phyloP scores from a whole-genome alignment of 768 basidiomycete species.

The Termitomyces sp. region DNA sequence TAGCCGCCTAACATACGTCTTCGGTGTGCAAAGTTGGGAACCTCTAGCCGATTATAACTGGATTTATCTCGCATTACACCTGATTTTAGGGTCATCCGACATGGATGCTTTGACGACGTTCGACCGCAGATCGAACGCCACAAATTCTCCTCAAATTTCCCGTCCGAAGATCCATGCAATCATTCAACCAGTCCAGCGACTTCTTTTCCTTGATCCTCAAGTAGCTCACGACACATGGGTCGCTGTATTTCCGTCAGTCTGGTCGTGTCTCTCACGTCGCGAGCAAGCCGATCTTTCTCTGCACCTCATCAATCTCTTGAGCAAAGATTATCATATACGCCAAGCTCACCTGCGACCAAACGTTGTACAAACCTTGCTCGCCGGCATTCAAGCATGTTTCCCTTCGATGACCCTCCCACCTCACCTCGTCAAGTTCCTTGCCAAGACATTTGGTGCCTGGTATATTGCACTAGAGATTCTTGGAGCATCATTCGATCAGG shows the following conservation, averaged over 20 bases:
- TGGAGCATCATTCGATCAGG: constrained; percentile 68
- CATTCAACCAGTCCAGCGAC: constrained; percentile 73
- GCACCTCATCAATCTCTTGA: constrained; percentile 84
- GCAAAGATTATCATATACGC: constrained; percentile 89
- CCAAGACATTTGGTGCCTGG: constrained; percentile 97
- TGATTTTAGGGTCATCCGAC: constrained; percentile 67
- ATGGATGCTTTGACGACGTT: constrained; percentile 30
- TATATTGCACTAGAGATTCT: constrained; percentile 86
- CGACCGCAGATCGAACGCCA: constrained; percentile 34
- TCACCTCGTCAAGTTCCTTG: constrained; percentile 92
- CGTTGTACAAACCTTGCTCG: constrained; percentile 85
- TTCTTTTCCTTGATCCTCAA: constrained; percentile 75
- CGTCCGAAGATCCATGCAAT: constrained; percentile 47
- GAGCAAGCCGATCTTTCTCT: constrained; percentile 89
- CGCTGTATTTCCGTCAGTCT: constrained; percentile 78
- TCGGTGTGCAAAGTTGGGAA: constrained; percentile 96
- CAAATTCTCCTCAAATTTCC: constrained; percentile 27
- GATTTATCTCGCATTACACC: constrained; percentile 87
- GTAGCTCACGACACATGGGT: constrained; percentile 84
- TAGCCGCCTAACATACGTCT: constrained; percentile 80
- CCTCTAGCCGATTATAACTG: constrained; percentile 88
- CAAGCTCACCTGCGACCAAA: constrained; percentile 90
- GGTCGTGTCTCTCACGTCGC: constrained; percentile 78
- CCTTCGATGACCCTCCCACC: constrained; percentile 90
- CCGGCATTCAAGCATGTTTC: constrained; percentile 77